These are phyloP conservation scores for Naganishia sp. DNA, from an alignment of 1,284 basidiomycete genomes.

Conservation along the genomic window DNA sequence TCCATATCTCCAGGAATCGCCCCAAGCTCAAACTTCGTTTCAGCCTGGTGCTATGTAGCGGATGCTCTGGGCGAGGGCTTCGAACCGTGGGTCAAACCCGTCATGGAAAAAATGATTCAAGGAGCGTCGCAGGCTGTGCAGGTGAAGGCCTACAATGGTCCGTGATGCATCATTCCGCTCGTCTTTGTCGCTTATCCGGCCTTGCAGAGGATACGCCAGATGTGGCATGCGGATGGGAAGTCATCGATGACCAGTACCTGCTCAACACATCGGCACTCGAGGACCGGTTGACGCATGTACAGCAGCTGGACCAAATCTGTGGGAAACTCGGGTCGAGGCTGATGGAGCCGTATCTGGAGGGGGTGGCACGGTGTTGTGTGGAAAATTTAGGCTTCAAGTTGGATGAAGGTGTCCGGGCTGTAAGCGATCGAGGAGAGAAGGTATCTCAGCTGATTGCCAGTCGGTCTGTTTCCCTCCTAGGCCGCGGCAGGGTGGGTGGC, in stretches of 20 bases:
- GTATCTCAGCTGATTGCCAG: not conserved
- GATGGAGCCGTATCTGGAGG: constrained; percentile 14
- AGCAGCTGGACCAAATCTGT: constrained; percentile 14
- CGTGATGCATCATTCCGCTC: not conserved
- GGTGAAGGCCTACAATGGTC: constrained; percentile 12
- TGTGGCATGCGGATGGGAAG: constrained; percentile 10
- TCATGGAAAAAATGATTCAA: constrained; percentile 19
- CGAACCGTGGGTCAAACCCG: constrained; percentile 24
- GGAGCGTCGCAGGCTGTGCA: constrained; percentile 13
- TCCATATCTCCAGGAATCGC: not conserved
- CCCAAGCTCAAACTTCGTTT: not conserved
- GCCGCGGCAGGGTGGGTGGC: constrained; percentile 8
- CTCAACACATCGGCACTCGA: constrained; percentile 15
- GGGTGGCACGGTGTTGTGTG: constrained; percentile 16
- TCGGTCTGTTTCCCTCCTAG: not conserved
- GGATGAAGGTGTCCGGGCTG: constrained; percentile 26
- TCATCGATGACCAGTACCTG: constrained; percentile 23
- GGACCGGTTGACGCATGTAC: constrained; percentile 20
- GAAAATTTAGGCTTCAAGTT: constrained; percentile 27
- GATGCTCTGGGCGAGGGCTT: constrained; percentile 18
- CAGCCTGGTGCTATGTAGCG: constrained; percentile 27
- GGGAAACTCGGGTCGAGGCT: constrained; percentile 7
- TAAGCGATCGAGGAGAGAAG: not conserved
- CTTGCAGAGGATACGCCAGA: constrained; percentile 3
- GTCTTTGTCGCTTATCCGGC: not conserved